Percentiles rank a stretch among this genome's conserved stretches.
Conservation (phyloP, 179 eudicot species). For the Heliamphora pulchella region DNA sequence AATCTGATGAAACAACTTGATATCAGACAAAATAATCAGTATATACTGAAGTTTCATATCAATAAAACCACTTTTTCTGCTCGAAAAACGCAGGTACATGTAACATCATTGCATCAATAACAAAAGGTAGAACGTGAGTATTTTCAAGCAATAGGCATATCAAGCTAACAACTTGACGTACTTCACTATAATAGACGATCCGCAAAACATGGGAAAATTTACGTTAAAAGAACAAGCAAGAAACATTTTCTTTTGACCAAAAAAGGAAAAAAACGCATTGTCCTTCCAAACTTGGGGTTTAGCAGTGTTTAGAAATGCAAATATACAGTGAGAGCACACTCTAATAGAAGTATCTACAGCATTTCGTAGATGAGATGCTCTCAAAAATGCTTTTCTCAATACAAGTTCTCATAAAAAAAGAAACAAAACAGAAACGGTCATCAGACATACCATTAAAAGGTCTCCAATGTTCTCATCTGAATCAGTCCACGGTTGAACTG, state of each 20-base stretch:
- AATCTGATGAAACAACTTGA: not conserved
- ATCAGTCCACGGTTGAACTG: conserved; percentile 69
- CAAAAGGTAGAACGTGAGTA: not conserved
- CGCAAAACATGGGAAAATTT: not conserved
- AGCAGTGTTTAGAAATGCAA: conserved; percentile 1
- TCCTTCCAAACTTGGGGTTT: not conserved
- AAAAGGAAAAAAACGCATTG: not conserved
- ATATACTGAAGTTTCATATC: not conserved
- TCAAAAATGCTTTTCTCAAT: not conserved
- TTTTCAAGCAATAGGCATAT: conserved; percentile 4
- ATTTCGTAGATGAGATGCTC: not conserved
- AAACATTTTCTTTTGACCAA: not conserved
- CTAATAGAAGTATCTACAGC: not conserved
- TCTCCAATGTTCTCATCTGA: conserved; percentile 89
- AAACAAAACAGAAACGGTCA: conserved; percentile 7
- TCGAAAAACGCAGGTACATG: no score
- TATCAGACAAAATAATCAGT: not conserved
- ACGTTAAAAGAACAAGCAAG: not conserved
- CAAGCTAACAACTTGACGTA: not conserved
- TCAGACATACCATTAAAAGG: conserved; percentile 71
- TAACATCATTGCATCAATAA: not conserved
- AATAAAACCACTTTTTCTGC: no score
- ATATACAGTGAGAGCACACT: not conserved
- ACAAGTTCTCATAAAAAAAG: not conserved
- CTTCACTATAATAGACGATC: not conserved